Evolutionary conservation across 345 rosid genomes (phyloP), one percentile per base, ranked within the genome.

Genomic region (Hirschfeldia incana): DNA sequence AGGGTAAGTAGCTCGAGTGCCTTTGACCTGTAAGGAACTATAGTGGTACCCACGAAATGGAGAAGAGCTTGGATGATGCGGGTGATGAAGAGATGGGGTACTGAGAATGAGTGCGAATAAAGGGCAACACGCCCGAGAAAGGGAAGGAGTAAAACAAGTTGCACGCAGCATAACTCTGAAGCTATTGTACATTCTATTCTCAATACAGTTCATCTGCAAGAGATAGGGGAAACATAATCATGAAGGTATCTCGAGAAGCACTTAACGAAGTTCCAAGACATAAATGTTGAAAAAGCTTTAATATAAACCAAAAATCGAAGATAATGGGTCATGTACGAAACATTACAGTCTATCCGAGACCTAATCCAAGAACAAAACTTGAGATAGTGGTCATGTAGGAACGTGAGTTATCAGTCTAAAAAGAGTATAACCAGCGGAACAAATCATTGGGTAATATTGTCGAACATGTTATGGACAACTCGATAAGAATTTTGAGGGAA

Each of bases 1-100:
- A 57, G 93, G 93, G 78, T 83, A 69, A 63, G 66, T 77, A 37
- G 92, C 97, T 63, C 44, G 74, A 57, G 55, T 36, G 39, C 79
- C 76, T 70, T 76, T 76, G 58, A 77, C 16, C 32, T 75, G 60
- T 5, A 73, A 11, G 29, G 51, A 65, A 75, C 77, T 30, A 29
- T 72, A 7, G 32, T 29, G 63, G 68, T 77, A 70, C 39, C 16
- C 65, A 63, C 81, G 80, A 81, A 69, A 61, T 5, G 84, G 80
- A 39, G 30, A 60, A 9, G 57, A 57, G 37, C 49, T 59, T 69
- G 9, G 76, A 28, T 28, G 80, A 21, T 28, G 80, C 15, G 33
- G 74, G 42, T 44, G 72, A 16, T 63, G 81, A 32, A 72, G 5
- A 62, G 80, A 75, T 28, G 89, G 88, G 59, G 76, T 76, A 79